Conservation (phyloP, 2,329 filamentous ascomycete species). For the Pseudocercospora eumusae region DNA sequence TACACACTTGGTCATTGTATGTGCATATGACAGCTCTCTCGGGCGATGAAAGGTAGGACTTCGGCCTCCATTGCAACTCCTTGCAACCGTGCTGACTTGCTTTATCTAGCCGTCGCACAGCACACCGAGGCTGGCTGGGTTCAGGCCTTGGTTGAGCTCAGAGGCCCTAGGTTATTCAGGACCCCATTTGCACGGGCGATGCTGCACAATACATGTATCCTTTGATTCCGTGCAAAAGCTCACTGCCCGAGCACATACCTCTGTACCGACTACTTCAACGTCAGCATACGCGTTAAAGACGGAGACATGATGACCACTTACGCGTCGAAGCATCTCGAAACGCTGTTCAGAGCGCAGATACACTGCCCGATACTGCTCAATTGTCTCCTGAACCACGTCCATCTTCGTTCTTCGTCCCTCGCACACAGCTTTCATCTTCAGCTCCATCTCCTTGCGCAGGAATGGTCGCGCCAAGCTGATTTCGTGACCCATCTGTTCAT, state of each 20-base stretch:
- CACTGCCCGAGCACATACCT: slow-evolving; percentile 19
- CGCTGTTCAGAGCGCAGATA: slow-evolving; percentile 80
- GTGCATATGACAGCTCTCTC: neutral
- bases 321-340: slow-evolving; percentile 62
- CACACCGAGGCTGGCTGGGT: slow-evolving; percentile 1
- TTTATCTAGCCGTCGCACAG: neutral
- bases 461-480: slow-evolving; percentile 94
- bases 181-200: slow-evolving; percentile 1
- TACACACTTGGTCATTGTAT: slow-evolving; percentile 10
- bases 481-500: slow-evolving; percentile 90
- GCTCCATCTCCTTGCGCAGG: slow-evolving; percentile 94
- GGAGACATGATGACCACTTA: slow-evolving; percentile 43
- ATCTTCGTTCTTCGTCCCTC: slow-evolving; percentile 75
- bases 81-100: neutral
- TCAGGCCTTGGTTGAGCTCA: slow-evolving; percentile 4
- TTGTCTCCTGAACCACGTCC: slow-evolving; percentile 76
- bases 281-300: neutral
- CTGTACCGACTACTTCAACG: slow-evolving; percentile 15
- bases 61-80: neutral
- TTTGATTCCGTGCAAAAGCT: no score
- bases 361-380: slow-evolving; percentile 83
- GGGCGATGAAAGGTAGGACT: neutral
- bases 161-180: neutral
- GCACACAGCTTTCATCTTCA: slow-evolving; percentile 95
- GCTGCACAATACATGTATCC: neutral